Percentiles rank a stretch among this genome's conserved stretches.
These are phyloP conservation scores for Colletotrichum simmondsii DNA, from an alignment of 2,329 filamentous ascomycete genomes.

Conservation along the genomic window DNA sequence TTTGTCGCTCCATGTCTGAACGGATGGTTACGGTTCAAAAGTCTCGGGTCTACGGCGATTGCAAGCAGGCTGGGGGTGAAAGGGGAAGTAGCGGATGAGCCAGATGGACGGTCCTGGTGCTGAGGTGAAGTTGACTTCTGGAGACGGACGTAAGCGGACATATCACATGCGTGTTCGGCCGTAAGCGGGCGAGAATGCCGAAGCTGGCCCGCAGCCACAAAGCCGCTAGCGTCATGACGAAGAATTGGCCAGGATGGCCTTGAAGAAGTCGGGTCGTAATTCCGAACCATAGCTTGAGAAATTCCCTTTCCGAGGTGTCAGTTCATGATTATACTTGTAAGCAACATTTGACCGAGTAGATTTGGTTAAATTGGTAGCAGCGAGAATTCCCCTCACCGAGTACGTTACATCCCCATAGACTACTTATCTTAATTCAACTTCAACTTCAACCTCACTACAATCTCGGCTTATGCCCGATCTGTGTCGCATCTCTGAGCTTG, in stretches of 20 bases:
- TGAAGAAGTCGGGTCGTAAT: not conserved
- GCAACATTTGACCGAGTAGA: not conserved
- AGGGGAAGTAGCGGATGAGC: not conserved
- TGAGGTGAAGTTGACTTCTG: not conserved
- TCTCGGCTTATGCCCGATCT: not conserved
- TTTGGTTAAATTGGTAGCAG: not conserved
- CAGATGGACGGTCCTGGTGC: not conserved
- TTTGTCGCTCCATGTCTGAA: conserved; percentile 15
- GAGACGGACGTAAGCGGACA: not conserved
- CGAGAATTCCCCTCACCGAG: not conserved
- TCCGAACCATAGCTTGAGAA: not conserved
- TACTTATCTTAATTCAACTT: not conserved
- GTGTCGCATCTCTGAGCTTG: not conserved
- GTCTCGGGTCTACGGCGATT: not conserved
- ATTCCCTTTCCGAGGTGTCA: not conserved
- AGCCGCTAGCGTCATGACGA: not conserved
- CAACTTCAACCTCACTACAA: no score
- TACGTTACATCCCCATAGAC: not conserved
- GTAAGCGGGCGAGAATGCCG: not conserved
- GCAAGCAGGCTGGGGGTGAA: not conserved
- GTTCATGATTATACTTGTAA: not conserved
- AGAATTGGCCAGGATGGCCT: not conserved
- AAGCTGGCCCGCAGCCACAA: not conserved
- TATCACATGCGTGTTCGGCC: not conserved
- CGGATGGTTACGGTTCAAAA: not conserved